Evolutionary conservation across 345 rosid genomes (phyloP), one percentile per base, ranked within the genome.

Genomic region (Salix udensis): DNA sequence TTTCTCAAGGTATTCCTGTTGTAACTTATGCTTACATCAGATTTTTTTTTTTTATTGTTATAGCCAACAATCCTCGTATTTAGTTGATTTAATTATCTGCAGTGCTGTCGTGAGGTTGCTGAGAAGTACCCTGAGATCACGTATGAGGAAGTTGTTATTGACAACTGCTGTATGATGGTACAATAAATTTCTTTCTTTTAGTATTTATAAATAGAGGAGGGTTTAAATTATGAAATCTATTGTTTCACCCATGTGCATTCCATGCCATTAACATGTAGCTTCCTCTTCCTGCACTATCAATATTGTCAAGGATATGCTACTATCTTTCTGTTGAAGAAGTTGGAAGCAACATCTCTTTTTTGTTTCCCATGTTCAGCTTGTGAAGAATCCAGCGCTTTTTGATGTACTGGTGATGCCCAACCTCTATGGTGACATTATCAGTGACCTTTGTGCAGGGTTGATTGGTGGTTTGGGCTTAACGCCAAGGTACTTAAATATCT

Each of bases 161-260:
- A 96, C 87, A 96, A 96, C 85, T 96, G 99, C 82, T 94, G 98
- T 82, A 96, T 96, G 99, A 96, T 94, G 99, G 99, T 96, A 90
- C 72, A 70, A 52, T 72, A 30, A 67, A 65, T 53, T 37, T 68
- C 61, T 50, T 52, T 46, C 42, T 64, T 50, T 65, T 23, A 48
- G 21, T 16, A 68, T 26, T 30, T 30, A 16, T 55, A 55, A 67
- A 26, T 72, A n/a, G 5, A 23, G 13, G 61, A 24, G 26, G n/a
- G 26, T 55, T 55, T 55, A 16, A 64, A 65, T 28, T 65, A 6
- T 30, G 39, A 65, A 65, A 65, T 26, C 37, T 2, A 16, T 8
- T 34, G 42, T 66, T 21, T 36, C 69, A 30, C 44, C 40, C 26
- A 37, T n/a, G 4, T 40, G 48, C n/a, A n/a, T 42, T 42, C 30